Percentiles rank a stretch among this genome's conserved stretches.
Conservation (phyloP, 768 basidiomycete species). For the Candolleomyces eurysporus region DNA sequence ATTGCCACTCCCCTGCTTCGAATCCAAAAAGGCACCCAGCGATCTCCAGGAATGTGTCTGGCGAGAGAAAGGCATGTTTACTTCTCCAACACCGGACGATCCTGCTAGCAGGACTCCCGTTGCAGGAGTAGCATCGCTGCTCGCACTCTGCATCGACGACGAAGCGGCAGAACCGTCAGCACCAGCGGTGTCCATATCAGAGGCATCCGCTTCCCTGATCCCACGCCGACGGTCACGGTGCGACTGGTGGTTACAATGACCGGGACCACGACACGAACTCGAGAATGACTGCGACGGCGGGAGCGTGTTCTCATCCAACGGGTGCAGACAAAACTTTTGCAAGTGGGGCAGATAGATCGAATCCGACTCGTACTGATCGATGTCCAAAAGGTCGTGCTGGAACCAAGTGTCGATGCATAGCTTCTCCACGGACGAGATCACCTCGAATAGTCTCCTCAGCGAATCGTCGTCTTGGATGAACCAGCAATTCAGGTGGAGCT, state of each 20-base stretch:
- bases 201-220: no score
- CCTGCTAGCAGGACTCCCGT: no score
- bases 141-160: no score
- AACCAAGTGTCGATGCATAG: conserved; percentile 1
- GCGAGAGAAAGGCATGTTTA: no score
- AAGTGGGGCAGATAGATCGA: background rate
- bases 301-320: background rate
- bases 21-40: no score
- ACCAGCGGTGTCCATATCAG: no score
- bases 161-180: no score
- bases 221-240: background rate
- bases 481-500: background rate
- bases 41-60: no score
- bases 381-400: background rate
- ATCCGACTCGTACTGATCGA: background rate
- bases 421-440: background rate
- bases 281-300: background rate
- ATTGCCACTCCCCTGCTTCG: no score
- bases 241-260: background rate
- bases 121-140: no score
- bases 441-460: background rate
- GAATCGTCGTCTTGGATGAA: background rate
- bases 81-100: no score
- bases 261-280: background rate
- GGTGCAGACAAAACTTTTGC: background rate